Conservation (phyloP, 352 stramenopile species). For the Phytophthora citricola region DNA sequence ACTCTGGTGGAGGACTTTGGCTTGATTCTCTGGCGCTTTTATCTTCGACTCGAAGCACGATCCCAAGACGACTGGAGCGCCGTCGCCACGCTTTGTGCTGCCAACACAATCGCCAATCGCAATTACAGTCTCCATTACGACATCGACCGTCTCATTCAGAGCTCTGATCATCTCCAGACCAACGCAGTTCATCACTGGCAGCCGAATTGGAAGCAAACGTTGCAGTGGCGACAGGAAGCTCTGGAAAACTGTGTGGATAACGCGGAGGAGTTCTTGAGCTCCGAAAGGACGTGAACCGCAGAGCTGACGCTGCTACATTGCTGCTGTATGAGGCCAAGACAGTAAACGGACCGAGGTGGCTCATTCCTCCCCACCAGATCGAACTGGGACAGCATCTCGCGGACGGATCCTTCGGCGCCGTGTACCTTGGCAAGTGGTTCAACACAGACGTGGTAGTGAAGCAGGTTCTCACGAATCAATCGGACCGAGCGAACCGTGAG, state of each 20-base stretch:
- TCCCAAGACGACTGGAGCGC: not conserved
- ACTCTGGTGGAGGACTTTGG: slow-evolving; percentile 4
- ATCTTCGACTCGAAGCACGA: not conserved
- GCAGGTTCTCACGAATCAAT: not conserved
- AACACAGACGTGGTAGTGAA: slow-evolving; percentile 26
- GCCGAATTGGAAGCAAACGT: not conserved
- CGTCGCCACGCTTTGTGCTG: slow-evolving; percentile 7
- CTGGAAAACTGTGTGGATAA: not conserved
- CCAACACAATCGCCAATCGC: slow-evolving; percentile 4
- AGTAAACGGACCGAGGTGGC: slow-evolving; percentile 1
- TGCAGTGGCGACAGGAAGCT: not conserved
- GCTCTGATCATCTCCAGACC: not conserved
- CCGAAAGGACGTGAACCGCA: not conserved
- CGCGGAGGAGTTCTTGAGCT: not conserved
- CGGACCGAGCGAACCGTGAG: not conserved
- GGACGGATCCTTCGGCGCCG: slow-evolving; percentile 18
- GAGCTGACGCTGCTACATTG: too few species aligned
- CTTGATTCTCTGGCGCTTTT: slow-evolving; percentile 4
- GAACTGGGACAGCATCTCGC: not conserved
- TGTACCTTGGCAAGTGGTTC: slow-evolving; percentile 23
- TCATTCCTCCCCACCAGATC: slow-evolving; percentile 19
- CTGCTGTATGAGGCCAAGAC: not conserved
- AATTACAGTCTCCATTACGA: slow-evolving; percentile 24
- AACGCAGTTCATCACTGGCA: slow-evolving; percentile 13
- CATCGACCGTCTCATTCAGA: slow-evolving; percentile 14